Conservation (phyloP, 2,329 filamentous ascomycete species). For the Colletotrichum navitas region DNA sequence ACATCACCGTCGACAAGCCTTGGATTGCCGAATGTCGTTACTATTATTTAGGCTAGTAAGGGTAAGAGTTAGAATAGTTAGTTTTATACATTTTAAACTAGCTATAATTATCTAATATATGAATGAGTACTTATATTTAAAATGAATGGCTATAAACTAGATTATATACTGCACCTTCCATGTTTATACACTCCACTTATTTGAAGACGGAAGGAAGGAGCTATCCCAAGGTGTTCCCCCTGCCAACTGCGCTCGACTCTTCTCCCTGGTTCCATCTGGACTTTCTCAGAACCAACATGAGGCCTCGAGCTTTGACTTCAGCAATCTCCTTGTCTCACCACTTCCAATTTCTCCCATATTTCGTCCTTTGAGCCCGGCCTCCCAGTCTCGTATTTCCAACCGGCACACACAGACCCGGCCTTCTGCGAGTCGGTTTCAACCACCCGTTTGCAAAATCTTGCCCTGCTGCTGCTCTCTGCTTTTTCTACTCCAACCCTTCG, state of each 20-base stretch:
- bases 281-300: background rate
- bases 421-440: background rate
- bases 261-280: background rate
- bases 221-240: background rate
- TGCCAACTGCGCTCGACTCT: background rate
- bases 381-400: background rate
- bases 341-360: background rate
- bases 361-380: background rate
- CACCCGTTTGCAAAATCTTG: background rate
- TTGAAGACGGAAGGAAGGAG: background rate
- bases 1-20: no score
- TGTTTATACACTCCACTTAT: no score
- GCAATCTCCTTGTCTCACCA: background rate
- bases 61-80: no score
- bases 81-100: no score
- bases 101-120: no score
- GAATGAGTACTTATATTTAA: no score
- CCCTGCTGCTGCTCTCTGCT: fast-evolving
- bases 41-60: no score
- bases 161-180: background rate
- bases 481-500: background rate
- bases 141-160: no score
- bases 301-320: background rate
- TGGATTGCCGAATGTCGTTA: no score
- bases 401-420: background rate